These are phyloP conservation scores for Apiospora malaysiana DNA, from an alignment of 2,329 filamentous ascomycete species.

Conservation along the genomic window DNA sequence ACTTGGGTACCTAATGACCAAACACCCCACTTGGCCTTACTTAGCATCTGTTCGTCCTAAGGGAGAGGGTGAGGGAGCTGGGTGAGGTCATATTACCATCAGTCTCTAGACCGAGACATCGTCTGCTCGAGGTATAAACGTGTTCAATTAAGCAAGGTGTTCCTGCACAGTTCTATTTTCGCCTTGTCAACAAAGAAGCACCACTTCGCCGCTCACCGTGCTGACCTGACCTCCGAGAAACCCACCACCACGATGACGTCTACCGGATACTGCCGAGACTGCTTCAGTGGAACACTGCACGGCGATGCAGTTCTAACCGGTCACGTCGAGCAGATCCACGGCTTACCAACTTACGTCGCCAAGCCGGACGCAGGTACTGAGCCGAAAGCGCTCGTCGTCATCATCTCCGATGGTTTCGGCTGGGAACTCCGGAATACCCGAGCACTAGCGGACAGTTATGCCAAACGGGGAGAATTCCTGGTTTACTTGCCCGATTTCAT, in stretches of 20 bases:
- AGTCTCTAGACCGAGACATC: background rate
- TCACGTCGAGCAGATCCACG: conserved; percentile 47
- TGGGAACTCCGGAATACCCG: conserved; percentile 55
- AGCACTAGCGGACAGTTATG: conserved; percentile 55
- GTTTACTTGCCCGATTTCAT: conserved; percentile 60
- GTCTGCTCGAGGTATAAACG: too few species aligned
- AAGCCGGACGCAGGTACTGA: conserved; percentile 43
- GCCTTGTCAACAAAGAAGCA: background rate
- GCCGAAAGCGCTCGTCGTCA: conserved; percentile 51
- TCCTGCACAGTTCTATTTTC: too few species aligned
- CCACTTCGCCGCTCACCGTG: background rate
- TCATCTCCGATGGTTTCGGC: conserved; percentile 57
- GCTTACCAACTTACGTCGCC: conserved; percentile 51
- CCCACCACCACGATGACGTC: background rate
- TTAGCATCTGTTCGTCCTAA: background rate
- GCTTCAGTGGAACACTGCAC: conserved; percentile 45
- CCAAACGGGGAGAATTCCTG: conserved; percentile 47
- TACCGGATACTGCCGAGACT: conserved; percentile 31
- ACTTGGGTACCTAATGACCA: conserved; percentile 2
- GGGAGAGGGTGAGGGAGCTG: background rate
- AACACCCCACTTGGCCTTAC: conserved; percentile 1
- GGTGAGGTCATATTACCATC: background rate
- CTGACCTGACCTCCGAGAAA: background rate
- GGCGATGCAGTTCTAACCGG: conserved; percentile 47
- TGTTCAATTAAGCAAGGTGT: background rate